A percentile compares a stretch with the other conserved stretches of the same genome.
These are phyloP conservation scores for Xylariaceae sp. DNA, from an alignment of 2,329 filamentous ascomycete species.

Conservation along the genomic window DNA sequence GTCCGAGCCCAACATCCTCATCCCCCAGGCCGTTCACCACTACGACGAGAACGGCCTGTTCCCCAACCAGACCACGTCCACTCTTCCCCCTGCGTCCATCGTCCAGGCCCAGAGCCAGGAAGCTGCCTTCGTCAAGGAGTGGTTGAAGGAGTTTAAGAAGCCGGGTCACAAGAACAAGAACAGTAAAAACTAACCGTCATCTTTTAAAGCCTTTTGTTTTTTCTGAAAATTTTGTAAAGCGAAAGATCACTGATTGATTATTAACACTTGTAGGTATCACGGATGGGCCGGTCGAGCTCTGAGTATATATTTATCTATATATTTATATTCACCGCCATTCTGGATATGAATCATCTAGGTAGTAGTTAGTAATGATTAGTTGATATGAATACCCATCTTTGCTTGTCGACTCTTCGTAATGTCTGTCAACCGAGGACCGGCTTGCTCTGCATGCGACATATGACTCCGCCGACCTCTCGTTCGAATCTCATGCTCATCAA, in stretches of 20 bases:
- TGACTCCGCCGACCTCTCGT: neutral
- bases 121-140: constrained; percentile 57
- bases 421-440: neutral
- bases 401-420: too few relatives aligned
- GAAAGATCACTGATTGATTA: constrained; percentile 5
- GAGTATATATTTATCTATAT: neutral
- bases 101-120: constrained; percentile 53
- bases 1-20: constrained; percentile 66
- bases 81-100: constrained; percentile 54
- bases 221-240: too few relatives aligned
- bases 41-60: constrained; percentile 72
- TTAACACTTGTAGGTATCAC: constrained; percentile 17
- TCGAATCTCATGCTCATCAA: neutral
- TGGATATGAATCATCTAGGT: neutral
- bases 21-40: constrained; percentile 66
- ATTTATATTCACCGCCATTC: neutral
- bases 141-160: constrained; percentile 56
- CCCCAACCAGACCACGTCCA: constrained; percentile 52
- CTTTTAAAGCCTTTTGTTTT: constrained; percentile 3
- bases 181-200: neutral
- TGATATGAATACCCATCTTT: neutral
- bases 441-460: neutral
- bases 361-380: neutral
- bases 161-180: constrained; percentile 4
- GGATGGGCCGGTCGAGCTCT: constrained; percentile 15